Evolutionary conservation across 164 flowering plant genomes (phyloP), one percentile per base, ranked within the genome.

Genomic region (Pachysandra terminalis): DNA sequence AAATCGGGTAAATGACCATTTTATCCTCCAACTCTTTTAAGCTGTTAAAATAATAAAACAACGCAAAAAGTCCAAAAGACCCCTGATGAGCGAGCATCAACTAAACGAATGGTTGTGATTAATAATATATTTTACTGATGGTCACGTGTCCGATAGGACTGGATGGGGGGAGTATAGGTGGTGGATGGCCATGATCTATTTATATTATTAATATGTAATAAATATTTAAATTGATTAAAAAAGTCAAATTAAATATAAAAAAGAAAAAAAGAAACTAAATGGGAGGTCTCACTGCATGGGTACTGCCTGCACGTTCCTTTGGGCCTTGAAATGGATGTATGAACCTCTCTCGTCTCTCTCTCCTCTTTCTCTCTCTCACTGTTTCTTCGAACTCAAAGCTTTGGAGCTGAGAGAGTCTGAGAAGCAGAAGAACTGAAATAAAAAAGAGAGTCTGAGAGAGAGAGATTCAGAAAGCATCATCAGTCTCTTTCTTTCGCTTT

Each of bases 231-330:
- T 45, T 1, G 63, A n/a, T n/a, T 40, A n/a, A 9, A 0, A 5
- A 52, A 52, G n/a, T n/a, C n/a, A n/a, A n/a, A n/a, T n/a, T n/a
- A n/a, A n/a, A n/a, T n/a, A n/a, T n/a, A n/a, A 60, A 26, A 0
- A 16, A n/a, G n/a, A 64, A n/a, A 25, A 24, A 56, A 48, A 35
- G n/a, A n/a, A 63, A 56, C 45, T 32, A 52, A 71, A 52, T 28
- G 72, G 25, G 57, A 45, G 41, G 40, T 21, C 48, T 19, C 57
- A 67, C 63, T 75, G 78, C 81, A 74, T 81, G 78, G 72, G 74
- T 80, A 74, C 81, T 69, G 79, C 51, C 69, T 74, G 76, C 85
- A 80, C 85, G 85, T 82, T 78, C 70, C 69, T 62, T 66, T 80
- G 79, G 75, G 59, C 73, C 81, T 61, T 19, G 51, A 63, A 68